Evolutionary conservation across 106 monocot species (phyloP).

Genomic region (Allium fistulosum): DNA sequence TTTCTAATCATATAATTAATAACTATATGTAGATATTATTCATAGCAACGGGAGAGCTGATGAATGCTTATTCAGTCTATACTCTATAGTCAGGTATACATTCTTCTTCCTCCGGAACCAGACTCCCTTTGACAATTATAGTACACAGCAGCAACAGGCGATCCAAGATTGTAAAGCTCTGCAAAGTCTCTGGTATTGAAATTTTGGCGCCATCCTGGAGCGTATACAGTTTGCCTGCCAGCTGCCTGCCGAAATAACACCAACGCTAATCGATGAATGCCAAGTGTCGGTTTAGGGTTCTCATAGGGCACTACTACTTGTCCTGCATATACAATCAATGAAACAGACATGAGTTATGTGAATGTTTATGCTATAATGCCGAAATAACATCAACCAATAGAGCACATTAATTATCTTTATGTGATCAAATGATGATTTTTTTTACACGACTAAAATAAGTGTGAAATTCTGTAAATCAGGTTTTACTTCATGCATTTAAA

Average conservation of each 20-base stretch:
- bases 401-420: too few species aligned
- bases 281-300: slow-evolving; percentile 50
- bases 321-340: slow-evolving; percentile 17
- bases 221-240: slow-evolving; percentile 40
- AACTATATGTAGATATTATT: too few species aligned
- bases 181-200: slow-evolving; percentile 45
- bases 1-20: too few species aligned
- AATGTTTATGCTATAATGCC: too few species aligned
- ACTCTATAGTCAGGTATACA: neutral
- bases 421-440: too few species aligned
- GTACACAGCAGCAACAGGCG: slow-evolving; percentile 45
- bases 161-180: slow-evolving; percentile 37
- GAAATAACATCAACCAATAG: too few species aligned
- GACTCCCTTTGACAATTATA: slow-evolving; percentile 58
- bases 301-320: slow-evolving; percentile 72
- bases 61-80: too few species aligned
- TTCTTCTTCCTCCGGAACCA: slow-evolving; percentile 41
- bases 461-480: too few species aligned
- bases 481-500: too few species aligned
- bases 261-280: slow-evolving; percentile 75
- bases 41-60: too few species aligned
- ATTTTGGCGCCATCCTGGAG: slow-evolving; percentile 54
- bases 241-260: slow-evolving; percentile 58
- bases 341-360: too few species aligned
- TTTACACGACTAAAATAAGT: too few species aligned